phyloP scores from a whole-genome alignment of 2,329 filamentous ascomycete species.

The Drechslera avenae region DNA sequence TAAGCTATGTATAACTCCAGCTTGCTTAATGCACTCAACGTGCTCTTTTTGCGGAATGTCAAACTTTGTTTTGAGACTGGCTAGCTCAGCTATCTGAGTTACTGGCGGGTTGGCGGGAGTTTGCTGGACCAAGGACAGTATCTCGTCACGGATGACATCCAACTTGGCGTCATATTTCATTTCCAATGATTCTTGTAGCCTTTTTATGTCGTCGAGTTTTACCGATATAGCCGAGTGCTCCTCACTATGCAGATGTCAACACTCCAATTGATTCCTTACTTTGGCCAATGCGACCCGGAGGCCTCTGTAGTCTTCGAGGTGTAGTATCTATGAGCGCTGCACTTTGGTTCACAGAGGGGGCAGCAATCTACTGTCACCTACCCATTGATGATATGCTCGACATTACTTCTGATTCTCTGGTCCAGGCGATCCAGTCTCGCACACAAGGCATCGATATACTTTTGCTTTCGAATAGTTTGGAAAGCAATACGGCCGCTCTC shows the following conservation, averaged over 20 bases:
- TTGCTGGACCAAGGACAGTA: not conserved
- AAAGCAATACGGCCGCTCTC: not conserved
- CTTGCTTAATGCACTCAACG: not conserved
- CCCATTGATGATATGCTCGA: not conserved
- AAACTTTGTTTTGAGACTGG: conserved; percentile 15
- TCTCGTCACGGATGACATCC: not conserved
- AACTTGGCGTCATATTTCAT: not conserved
- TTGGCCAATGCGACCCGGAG: too few species aligned
- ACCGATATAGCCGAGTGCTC: not conserved
- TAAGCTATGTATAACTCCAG: not conserved
- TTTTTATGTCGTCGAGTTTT: not conserved
- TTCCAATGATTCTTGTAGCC: not conserved
- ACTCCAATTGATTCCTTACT: too few species aligned
- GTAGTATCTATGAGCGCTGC: not conserved
- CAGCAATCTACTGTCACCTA: not conserved
- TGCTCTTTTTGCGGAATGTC: conserved; percentile 10
- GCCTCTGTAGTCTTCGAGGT: not conserved
- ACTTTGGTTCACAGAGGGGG: too few species aligned
- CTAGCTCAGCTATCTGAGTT: not conserved
- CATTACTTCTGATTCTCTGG: accelerated
- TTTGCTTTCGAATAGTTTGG: not conserved
- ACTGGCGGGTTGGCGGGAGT: not conserved
- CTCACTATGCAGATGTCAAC: not conserved
- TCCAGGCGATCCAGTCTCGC: not conserved
- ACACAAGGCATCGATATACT: not conserved